Base-by-base conservation (phyloP, 164 flowering plant genomes). In the Dillenia suffruticosa region DNA sequence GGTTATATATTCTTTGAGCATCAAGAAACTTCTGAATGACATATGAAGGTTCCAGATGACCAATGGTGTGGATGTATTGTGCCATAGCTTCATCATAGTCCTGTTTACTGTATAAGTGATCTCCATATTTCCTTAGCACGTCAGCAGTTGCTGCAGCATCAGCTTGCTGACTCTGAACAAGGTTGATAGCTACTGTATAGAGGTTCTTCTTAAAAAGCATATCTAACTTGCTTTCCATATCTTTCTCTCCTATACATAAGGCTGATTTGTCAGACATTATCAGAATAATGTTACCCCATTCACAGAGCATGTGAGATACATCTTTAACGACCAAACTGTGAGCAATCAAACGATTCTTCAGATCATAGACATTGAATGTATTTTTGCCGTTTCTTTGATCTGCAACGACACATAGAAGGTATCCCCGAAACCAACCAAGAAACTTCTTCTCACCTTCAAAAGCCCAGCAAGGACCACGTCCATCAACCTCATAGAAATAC, bases 401-500 rank as follows among this genome's bases (percentile, higher is more conserved):
- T 54, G 85, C 81, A 76, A 85, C 80, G 59, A 95, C 94, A 78
- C 94, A 86, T 65, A 95, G 73, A 45, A 95, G 87, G 69, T 95
- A 95, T 10, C 99, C 97, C 67, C 99, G 92, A 68, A 90, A 95
- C 99, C 99, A 95, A 17, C 99, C 97, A 40, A 92, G 61, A 61
- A 95, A 81, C 61, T 83, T 90, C 70, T 92, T 95, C 79, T 92
- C 96, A 57, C 97, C 99, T 63, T 95, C 97, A 80, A 95, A 92
- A 48, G 99, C 97, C 96, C 94, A 92, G 69, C 97, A 95, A 52
- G 99, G 97, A 68, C 97, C 99, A 52, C 99, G 96, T 7, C 99
- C 99, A 83, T 90, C 97, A 71, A 82, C 87, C 77, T 95, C 97
- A 66, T 92, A 95, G 76, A 95, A 95, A 75, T 86, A 95, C 22